These are phyloP conservation scores for Bretschneidera sinensis DNA, from an alignment of 345 rosid species.

Conservation along the genomic window DNA sequence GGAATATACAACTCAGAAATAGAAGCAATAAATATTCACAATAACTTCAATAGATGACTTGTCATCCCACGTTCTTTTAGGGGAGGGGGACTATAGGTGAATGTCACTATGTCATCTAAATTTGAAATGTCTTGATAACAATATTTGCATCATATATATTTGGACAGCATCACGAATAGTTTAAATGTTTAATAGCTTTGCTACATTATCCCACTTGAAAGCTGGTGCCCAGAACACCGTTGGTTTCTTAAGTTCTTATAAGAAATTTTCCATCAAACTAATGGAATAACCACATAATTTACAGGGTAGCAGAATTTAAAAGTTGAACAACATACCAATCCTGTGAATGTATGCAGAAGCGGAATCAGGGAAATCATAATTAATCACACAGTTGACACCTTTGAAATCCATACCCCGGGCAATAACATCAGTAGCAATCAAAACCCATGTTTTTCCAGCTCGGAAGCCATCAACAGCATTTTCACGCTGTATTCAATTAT, in stretches of 20 bases:
- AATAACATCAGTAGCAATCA: constrained; percentile 92
- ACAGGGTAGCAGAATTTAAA: background rate
- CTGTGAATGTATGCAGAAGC: constrained; percentile 90
- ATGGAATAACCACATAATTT: background rate
- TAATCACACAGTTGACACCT: constrained; percentile 86
- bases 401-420: constrained; percentile 99
- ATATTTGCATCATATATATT: too few relatives aligned
- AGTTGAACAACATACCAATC: constrained; percentile 54
- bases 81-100: too few relatives aligned
- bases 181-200: too few relatives aligned
- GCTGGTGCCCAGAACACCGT: too few relatives aligned
- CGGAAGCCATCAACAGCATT: constrained; percentile 77
- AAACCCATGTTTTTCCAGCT: constrained; percentile 84
- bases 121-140: too few relatives aligned
- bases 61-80: too few relatives aligned
- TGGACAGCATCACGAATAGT: background rate
- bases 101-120: too few relatives aligned
- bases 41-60: too few relatives aligned
- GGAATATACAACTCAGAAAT: too few relatives aligned
- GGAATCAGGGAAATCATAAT: constrained; percentile 91
- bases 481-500: constrained; percentile 53
- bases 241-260: too few relatives aligned
- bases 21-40: too few relatives aligned
- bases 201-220: too few relatives aligned
- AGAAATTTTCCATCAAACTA: background rate